Evolutionary conservation across 2,329 filamentous ascomycete species (phyloP).

Genomic region (Pyrenophora teres): DNA sequence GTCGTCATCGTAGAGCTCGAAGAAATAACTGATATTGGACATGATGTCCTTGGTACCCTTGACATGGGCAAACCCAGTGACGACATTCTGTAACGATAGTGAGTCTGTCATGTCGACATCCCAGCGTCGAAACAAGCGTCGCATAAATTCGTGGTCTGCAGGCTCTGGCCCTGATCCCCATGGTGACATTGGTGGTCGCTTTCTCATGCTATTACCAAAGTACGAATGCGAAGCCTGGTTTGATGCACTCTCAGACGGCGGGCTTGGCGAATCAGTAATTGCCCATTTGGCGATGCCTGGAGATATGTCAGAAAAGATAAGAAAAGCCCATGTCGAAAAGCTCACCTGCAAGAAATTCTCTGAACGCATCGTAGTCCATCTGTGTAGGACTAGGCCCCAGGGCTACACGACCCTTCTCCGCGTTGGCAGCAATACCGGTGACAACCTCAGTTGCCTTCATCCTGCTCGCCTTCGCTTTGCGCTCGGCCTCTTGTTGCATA

Average conservation of each 20-base stretch:
- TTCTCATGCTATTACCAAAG: slow-evolving; percentile 55
- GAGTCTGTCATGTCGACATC: slow-evolving; percentile 77
- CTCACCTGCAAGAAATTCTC: slow-evolving; percentile 79
- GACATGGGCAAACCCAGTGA: slow-evolving; percentile 85
- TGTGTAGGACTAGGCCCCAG: slow-evolving; percentile 85
- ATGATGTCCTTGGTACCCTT: slow-evolving; percentile 96
- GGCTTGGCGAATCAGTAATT: slow-evolving; percentile 78
- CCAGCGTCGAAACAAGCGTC: slow-evolving; percentile 85
- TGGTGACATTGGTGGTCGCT: slow-evolving; percentile 53
- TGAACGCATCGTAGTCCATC: slow-evolving; percentile 97
- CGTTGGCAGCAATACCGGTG: slow-evolving; percentile 54
- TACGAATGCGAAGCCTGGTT: slow-evolving; percentile 61
- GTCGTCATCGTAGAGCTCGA: slow-evolving; percentile 94
- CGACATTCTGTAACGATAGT: slow-evolving; percentile 87
- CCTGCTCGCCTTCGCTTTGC: slow-evolving; percentile 68
- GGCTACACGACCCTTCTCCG: slow-evolving; percentile 85
- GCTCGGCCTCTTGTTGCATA: slow-evolving; percentile 67
- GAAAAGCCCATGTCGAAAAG: background rate
- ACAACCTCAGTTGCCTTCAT: slow-evolving; percentile 58
- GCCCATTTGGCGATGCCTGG: slow-evolving; percentile 86
- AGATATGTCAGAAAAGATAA: slow-evolving; percentile 10
- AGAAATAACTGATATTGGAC: slow-evolving; percentile 97
- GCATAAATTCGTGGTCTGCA: slow-evolving; percentile 93
- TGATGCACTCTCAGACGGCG: slow-evolving; percentile 58
- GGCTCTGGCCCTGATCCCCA: slow-evolving; percentile 70